Evolutionary conservation across 208 protist species (phyloP), one percentile per base, ranked within the genome.

Genomic region (Acanthamoeba castellanii): DNA sequence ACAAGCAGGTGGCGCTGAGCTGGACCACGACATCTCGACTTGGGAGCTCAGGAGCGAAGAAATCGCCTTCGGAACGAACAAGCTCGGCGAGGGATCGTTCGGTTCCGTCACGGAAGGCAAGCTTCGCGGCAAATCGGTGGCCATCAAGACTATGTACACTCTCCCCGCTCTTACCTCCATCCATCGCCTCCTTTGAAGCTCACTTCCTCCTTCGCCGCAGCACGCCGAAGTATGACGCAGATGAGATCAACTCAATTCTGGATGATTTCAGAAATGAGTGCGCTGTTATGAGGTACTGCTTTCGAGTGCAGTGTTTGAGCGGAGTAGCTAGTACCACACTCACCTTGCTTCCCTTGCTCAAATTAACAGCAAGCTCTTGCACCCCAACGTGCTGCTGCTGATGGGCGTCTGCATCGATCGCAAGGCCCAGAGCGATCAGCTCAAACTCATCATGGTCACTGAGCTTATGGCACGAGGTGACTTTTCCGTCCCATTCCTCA

Each of bases 361-460:
- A 37, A 3, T 4, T 55, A 42, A n/a, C 25, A 92, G 87, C 42
- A 92, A 92, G 66, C 66, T 76, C 22, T 13, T 76, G 32, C 87
- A 92, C 59, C 87, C 87, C 59, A 92, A 92, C 30, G 87, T 92
- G 34, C 22, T 92, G 20, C 61, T 76, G 20, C 42, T 92, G 13
- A 92, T 92, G 87, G 87, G 87, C 20, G 87, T 92, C 13, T 92
- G 87, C 87, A 92, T 92, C 34, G 59, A 92, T 45, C 30, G 27
- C 5, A 13, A 64, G 61, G 1, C 30, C 8, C 25, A 92, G 25
- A 84, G 47, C 76, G 47, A 84, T 22, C 76, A 57, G 30, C 30
- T 81, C 32, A n/a, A 92, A n/a, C 61, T 92, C 32, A 68, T 92
- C 4, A 70, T 92, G 78, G 87, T 92, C 20, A 92, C 66, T 16